Evolutionary conservation across 768 basidiomycete genomes (phyloP), one percentile per base, ranked within the genome.

Genomic region (Russula griseocarnosa): DNA sequence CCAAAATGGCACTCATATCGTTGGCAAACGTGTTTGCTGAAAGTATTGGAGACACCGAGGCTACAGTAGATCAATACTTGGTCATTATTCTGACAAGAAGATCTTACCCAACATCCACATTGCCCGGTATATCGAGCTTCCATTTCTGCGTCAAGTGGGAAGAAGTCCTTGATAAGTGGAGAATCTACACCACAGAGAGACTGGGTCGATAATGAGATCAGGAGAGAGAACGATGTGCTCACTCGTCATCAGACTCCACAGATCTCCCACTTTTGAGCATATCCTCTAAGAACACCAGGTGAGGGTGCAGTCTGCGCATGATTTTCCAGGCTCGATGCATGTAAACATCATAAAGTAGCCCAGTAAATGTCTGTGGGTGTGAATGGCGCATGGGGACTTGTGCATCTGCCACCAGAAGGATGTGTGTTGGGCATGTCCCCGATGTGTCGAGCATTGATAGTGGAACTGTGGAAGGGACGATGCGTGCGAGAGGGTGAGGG

Each of bases 251-350:
- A 4, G 81, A 73, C 80, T 87, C 88, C 13, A 77, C 78, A 38
- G 80, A 77, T 58, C 91, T 79, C 2, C 92, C 94, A 53, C 82
- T 83, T 68, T 95, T 92, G 83, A 96, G 85, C 91, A 95, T 90
- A 72, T 97, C 94, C 28, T 95, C 95, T 22, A 96, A 89, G 1
- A 97, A 76, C 3, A 96, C 83, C 11, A 76, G 81, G 71, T 95
- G 83, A 13, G 94, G 88, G 24, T 74, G 77, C 55, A 85, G 76
- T 7, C 76, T 74, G 46, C 83, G 76, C 4, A 84, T 83, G 3
- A 80, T 84, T 60, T 81, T 80, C 94, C 94, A 97, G 71, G 81
- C 88, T 76, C 93, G 93, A 42, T 88, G 83, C 63, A 95, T 77
- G 71, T 93, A 92, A 61, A 90, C 77, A 76, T 94, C 90, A 55